Evolutionary conservation across 2,329 filamentous ascomycete species (phyloP), one percentile per base, ranked within the genome.

Genomic region (Hymenoscyphus albidus): DNA sequence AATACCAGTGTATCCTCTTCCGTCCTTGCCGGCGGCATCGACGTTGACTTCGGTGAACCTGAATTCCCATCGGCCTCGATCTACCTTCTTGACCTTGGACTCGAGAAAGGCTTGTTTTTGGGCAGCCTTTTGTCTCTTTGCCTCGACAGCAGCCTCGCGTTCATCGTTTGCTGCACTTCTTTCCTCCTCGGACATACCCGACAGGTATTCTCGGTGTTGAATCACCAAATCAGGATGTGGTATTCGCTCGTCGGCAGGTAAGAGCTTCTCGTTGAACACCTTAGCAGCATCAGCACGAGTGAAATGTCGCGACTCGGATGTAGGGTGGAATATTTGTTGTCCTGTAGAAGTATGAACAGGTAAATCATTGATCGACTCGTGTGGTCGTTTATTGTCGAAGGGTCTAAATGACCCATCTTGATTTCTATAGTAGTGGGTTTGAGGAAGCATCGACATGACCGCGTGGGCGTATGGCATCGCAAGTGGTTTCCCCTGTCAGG

Each of bases 371-470:
- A 88, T 84, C 27, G 84, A 80, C 76, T 89, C 85, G 70, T 86
- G 84, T 0, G 80, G 32, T 77, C 79, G 85, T 79, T 71, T 82
- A 74, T 70, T 81, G 74, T 27, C 27, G 63, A 82, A 79, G 27
- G 27, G 27, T 3, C 27, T 27, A 27, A 2, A 85, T 78, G 71
- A 82, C 79, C 73, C 75, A 77, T 79, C 85, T 78, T 71, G 82
- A 74, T 70, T 81, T 74, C 62, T 81, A 79, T 73, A 88, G 84
- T 74, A 88, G 75, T 79, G 78, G n/a, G 86, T 91, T 62, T 83
- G 83, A 2, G 92, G 93, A 5, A 98, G 80, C 93, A 97, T 96
- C 40, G 80, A 78, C 71, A 92, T 81, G 31, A 98, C 82, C 12
- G 92, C 91, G 64, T 84, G 84, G 31, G 89, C 83, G 76, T 97